These are phyloP conservation scores for Patellifolia procumbens DNA, from an alignment of 179 eudicot genomes.

Conservation along the genomic window DNA sequence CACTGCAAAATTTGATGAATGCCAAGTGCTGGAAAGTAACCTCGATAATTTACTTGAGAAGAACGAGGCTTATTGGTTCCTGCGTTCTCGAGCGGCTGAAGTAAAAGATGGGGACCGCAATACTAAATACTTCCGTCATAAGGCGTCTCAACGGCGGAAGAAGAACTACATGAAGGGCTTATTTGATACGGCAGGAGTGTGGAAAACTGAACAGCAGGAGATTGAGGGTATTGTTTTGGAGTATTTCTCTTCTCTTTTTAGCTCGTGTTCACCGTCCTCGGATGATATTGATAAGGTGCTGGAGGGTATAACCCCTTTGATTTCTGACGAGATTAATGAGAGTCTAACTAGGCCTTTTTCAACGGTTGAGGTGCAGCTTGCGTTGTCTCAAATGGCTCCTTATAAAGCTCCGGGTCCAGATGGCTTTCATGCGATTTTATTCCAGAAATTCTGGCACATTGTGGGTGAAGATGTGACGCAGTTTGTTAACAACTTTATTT, in stretches of 20 bases:
- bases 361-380: neutral
- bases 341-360: neutral
- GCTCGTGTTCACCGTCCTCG: no score
- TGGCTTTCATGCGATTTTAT: neutral
- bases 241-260: neutral
- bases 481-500: neutral
- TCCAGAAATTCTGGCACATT: neutral
- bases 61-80: neutral
- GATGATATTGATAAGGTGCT: no score
- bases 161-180: neutral
- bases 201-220: neutral
- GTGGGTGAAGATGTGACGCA: neutral
- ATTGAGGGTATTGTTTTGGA: neutral
- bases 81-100: neutral
- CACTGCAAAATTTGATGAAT: neutral
- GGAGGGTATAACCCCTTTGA: neutral
- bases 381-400: neutral
- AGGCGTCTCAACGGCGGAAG: neutral
- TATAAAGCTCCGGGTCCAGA: neutral
- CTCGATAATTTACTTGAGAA: neutral
- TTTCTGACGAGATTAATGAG: neutral
- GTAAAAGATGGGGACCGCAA: neutral
- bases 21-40: neutral
- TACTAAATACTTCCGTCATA: neutral
- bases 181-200: neutral